Conservation (phyloP, 345 rosid genomes). For the Hypericum androsaemum region DNA sequence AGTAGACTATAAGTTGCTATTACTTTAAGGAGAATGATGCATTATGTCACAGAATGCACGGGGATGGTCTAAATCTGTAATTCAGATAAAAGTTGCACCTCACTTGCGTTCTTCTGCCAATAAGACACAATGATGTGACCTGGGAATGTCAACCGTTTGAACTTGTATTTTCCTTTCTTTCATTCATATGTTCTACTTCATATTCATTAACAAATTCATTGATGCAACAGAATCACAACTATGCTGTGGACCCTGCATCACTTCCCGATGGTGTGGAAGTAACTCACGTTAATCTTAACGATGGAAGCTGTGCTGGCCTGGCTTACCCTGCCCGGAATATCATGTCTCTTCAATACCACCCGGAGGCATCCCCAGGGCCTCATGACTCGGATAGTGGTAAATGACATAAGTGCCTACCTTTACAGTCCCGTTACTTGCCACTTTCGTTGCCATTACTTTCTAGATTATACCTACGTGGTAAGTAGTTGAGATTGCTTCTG, state of each 20-base stretch:
- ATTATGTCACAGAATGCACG: too few species aligned
- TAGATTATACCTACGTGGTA: neutral
- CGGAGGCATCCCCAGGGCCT: slow-evolving; percentile 97
- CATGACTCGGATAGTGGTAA: slow-evolving; percentile 85
- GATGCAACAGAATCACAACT: slow-evolving; percentile 75
- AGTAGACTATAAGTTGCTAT: too few species aligned
- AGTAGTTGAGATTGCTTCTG: neutral
- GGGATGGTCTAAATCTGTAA: too few species aligned
- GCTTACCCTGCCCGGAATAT: slow-evolving; percentile 59
- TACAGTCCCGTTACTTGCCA: neutral
- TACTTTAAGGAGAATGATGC: too few species aligned
- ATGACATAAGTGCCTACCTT: neutral
- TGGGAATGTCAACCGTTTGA: neutral
- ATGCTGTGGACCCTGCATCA: slow-evolving; percentile 83
- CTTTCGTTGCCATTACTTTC: neutral
- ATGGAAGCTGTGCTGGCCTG: slow-evolving; percentile 93
- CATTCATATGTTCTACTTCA: slow-evolving; percentile 1
- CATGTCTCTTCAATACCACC: slow-evolving; percentile 95
- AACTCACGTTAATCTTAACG: slow-evolving; percentile 88
- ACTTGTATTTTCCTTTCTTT: neutral
- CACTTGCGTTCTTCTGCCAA: too few species aligned
- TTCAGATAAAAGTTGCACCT: too few species aligned
- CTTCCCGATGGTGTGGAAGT: slow-evolving; percentile 84
- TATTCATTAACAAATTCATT: neutral
- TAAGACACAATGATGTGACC: too few species aligned